Evolutionary conservation across 441 rosid species (phyloP), one percentile per base, ranked within the genome.

Genomic region (Erodium trifolium): DNA sequence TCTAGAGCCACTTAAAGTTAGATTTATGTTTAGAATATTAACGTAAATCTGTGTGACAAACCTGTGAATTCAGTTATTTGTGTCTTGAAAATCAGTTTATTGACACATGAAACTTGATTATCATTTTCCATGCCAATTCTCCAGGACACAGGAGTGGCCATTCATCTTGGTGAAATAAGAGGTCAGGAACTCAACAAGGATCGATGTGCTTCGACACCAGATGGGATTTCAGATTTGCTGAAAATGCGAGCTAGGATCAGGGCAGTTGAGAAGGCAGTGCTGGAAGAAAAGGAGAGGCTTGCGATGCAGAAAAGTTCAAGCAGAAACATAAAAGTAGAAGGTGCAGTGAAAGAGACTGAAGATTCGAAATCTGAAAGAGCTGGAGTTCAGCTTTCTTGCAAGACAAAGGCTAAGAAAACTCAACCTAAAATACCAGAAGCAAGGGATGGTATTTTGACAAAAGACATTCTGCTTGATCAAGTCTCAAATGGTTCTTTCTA

Each of bases 381-480:
- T 71, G 77, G 71, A 31, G 79, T 80, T 67, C 79, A 78, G 12
- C 65, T 70, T 67, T 11, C 81, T 65, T 80, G 65, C 65, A 77
- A 79, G 55, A 72, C 76, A 17, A 80, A 78, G 80, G 66, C 74
- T 55, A 77, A 67, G 49, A 77, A 74, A 71, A 80, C 78, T 63
- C 82, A 67, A 66, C 77, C 79, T 31, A 75, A 70, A 64, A 41
- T 65, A 71, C 60, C 83, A 29, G 90, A 80, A 73, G 55, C 27
- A 71, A 83, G 73, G 75, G 77, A 74, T 57, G 85, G 83, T 68
- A 76, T 75, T 63, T 74, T 77, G 78, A 80, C 87, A 91, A 95
- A 92, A 83, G 99, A 95, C 75, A 95, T 95, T 72, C 93, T 79
- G 0, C 96, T 95, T 5, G 99, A 95, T 84, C 91, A 88, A 65